A percentile compares a stretch with the other conserved stretches of the same genome.
Conservation (phyloP, 257 asterid species). For the Nicotiana paniculata region DNA sequence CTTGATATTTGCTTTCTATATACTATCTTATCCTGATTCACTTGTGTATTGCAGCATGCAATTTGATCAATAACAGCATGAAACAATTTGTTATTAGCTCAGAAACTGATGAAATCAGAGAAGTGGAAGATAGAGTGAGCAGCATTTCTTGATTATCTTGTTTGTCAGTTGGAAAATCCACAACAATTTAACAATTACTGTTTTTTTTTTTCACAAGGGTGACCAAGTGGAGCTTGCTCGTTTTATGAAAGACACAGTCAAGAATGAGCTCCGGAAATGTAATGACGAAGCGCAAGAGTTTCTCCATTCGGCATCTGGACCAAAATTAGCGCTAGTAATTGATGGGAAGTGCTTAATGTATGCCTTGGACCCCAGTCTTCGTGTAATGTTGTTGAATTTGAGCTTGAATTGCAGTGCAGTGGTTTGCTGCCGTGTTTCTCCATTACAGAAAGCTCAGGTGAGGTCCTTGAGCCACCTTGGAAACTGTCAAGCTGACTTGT, state of each 20-base stretch:
- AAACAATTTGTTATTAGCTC: conserved; percentile 91
- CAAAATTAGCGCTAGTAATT: conserved; percentile 83
- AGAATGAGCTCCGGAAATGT: conserved; percentile 66
- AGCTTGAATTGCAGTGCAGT: conserved; percentile 98
- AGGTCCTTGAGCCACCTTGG: conserved; percentile 19
- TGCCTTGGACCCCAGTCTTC: conserved; percentile 92
- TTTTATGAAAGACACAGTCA: conserved; percentile 73
- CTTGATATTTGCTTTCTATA: background rate
- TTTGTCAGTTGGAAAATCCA: conserved; percentile 9
- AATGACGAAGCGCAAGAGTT: conserved; percentile 65
- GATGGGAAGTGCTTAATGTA: conserved; percentile 99
- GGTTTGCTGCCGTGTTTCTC: conserved; percentile 99
- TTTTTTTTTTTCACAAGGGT: conserved; percentile 44
- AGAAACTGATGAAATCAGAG: conserved; percentile 93
- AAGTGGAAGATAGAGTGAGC: conserved; percentile 82
- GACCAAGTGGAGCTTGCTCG: conserved; percentile 98
- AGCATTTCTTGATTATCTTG: conserved; percentile 11
- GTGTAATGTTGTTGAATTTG: conserved; percentile 80
- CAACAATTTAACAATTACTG: background rate
- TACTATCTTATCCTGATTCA: conserved; percentile 15
- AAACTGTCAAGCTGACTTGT: background rate
- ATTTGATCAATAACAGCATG: conserved; percentile 83
- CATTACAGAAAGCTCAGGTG: conserved; percentile 98
- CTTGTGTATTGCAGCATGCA: conserved; percentile 69
- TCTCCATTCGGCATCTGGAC: conserved; percentile 50